Evolutionary conservation across 768 basidiomycete species (phyloP).

Genomic region (Candolleomyces efflorescens): DNA sequence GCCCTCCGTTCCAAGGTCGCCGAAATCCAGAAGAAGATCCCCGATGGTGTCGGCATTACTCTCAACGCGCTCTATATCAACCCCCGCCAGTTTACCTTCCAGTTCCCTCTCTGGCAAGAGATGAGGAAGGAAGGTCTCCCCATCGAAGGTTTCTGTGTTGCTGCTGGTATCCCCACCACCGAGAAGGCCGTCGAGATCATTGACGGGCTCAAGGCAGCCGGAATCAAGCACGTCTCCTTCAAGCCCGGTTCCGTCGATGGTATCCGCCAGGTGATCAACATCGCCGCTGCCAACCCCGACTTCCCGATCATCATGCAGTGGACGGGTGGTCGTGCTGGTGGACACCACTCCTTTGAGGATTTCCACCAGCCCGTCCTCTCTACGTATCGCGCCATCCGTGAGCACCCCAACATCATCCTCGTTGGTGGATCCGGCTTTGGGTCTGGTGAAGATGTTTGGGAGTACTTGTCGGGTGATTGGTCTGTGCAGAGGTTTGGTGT

Average conservation of each 20-base stretch:
- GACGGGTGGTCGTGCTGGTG: constrained; percentile 98
- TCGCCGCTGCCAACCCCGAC: constrained; percentile 89
- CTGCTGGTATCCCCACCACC: constrained; percentile 93
- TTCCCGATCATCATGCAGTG: constrained; percentile 98
- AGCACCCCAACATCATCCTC: constrained; percentile 83
- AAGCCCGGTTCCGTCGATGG: constrained; percentile 99
- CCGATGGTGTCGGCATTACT: constrained; percentile 87
- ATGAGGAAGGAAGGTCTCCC: constrained; percentile 94
- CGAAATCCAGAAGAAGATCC: constrained; percentile 85
- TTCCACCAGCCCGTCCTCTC: constrained; percentile 94
- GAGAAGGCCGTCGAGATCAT: constrained; percentile 99
- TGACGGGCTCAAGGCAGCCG: constrained; percentile 68
- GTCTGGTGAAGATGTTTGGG: constrained; percentile 92
- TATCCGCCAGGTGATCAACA: constrained; percentile 95
- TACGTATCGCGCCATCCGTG: constrained; percentile 88
- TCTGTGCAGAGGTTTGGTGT: constrained; percentile 72
- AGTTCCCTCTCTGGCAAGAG: constrained; percentile 96
- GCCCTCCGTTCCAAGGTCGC: constrained; percentile 87
- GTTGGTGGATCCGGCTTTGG: constrained; percentile 97
- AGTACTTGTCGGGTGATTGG: constrained; percentile 97
- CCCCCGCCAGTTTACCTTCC: constrained; percentile 95
- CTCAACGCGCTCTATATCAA: constrained; percentile 98
- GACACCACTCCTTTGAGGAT: constrained; percentile 98
- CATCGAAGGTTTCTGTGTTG: constrained; percentile 98
- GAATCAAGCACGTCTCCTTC: constrained; percentile 95